A percentile compares a stretch with the other conserved stretches of the same genome.
Conservation (phyloP, 139 green algal species). For the Chlorella sp. region DNA sequence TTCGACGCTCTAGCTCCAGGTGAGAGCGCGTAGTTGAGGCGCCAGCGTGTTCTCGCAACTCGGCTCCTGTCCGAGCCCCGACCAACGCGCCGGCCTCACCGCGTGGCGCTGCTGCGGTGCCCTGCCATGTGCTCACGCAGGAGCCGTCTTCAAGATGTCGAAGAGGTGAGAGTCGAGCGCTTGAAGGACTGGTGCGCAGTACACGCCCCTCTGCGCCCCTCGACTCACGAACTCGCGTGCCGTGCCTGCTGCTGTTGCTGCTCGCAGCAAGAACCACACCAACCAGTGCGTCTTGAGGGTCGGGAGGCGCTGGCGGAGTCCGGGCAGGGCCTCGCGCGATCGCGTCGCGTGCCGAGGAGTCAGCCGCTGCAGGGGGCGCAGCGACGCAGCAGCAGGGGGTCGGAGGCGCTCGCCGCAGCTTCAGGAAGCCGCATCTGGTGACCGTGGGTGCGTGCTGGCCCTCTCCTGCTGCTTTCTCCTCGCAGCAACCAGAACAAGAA, state of each 20-base stretch:
- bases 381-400: neutral
- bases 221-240: no score
- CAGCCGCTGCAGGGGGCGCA: neutral
- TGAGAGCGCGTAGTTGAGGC: no score
- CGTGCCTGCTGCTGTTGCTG: neutral
- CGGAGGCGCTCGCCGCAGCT: neutral
- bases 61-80: neutral
- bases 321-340: no score
- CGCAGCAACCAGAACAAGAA: conserved; percentile 87
- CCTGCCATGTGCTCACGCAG: no score
- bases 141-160: conserved; percentile 12
- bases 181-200: no score
- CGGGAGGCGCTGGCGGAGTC: no score
- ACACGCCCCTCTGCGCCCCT: no score
- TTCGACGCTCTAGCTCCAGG: no score
- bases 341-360: no score
- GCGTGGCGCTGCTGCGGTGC: no score
- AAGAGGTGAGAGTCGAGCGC: conserved; percentile 5
- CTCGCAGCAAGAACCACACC: conserved; percentile 82
- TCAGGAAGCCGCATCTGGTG: neutral
- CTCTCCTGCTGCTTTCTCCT: neutral
- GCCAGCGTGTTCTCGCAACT: neutral
- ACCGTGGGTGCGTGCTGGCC: neutral
- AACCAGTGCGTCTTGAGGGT: conserved; percentile 38
- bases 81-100: neutral